A percentile compares a stretch with the other conserved stretches of the same genome.
Evolutionary conservation across 495 filamentous ascomycete genomes (phyloP).

Genomic region (Penicillium paxilli): DNA sequence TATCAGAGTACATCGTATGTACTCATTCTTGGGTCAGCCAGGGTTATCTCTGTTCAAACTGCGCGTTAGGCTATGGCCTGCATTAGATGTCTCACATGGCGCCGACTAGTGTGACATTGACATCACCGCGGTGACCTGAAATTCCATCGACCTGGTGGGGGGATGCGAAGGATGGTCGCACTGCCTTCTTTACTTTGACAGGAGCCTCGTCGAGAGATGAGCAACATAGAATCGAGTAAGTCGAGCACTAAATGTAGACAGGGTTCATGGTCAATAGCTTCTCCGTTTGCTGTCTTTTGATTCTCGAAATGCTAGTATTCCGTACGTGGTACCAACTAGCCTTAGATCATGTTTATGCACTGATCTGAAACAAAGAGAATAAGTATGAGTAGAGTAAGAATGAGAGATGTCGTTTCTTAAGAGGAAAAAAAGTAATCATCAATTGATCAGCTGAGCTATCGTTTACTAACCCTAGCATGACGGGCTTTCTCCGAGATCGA

Average conservation of each 20-base stretch:
- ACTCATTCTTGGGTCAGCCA: slow-evolving; percentile 4
- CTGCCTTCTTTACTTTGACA: not conserved
- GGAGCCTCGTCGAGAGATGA: not conserved
- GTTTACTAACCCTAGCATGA: too few species aligned
- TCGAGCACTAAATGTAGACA: not conserved
- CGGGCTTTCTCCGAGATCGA: too few species aligned
- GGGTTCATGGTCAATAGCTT: too few species aligned
- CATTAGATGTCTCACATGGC: slow-evolving; percentile 40
- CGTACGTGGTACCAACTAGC: too few species aligned
- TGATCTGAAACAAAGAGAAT: too few species aligned
- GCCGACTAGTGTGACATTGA: slow-evolving; percentile 14
- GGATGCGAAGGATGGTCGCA: slow-evolving; percentile 16
- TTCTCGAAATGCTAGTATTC: too few species aligned
- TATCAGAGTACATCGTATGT: too few species aligned
- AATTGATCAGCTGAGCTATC: not conserved
- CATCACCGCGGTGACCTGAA: slow-evolving; percentile 11
- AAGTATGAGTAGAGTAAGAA: not conserved
- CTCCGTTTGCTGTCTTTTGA: too few species aligned
- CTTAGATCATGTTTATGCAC: not conserved
- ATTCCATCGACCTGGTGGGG: slow-evolving; percentile 24
- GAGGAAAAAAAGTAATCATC: not conserved
- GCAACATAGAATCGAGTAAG: not conserved
- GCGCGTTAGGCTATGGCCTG: slow-evolving; percentile 19
- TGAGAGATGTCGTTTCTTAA: too few species aligned
- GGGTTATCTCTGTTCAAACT: slow-evolving; percentile 5